Percentiles rank a stretch among this genome's conserved stretches.
phyloP scores from a whole-genome alignment of 148 eudicot genomes.

The Camellia lanceoleosa region DNA sequence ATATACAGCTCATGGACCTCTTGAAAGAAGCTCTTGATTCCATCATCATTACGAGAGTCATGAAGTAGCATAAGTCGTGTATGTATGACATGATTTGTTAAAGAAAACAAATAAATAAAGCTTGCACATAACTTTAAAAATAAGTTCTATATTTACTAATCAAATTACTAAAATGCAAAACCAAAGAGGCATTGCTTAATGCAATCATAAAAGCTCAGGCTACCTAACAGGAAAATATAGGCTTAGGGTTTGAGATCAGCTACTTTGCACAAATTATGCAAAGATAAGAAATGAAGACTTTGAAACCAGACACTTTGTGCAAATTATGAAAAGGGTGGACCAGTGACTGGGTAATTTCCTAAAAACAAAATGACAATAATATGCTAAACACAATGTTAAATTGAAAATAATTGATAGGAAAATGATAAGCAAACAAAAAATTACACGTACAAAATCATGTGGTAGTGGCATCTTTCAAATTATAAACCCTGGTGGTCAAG shows the following conservation, averaged over 20 bases:
- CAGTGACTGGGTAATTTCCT: neutral
- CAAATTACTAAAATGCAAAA: neutral
- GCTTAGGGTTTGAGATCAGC: too few relatives aligned
- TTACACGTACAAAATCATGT: too few relatives aligned
- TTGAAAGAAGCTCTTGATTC: slow-evolving; percentile 95
- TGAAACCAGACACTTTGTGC: neutral
- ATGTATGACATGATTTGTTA: slow-evolving; percentile 54
- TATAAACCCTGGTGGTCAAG: too few relatives aligned
- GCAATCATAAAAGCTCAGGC: neutral
- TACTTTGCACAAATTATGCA: neutral
- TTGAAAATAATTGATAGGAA: too few relatives aligned
- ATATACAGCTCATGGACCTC: slow-evolving; percentile 96
- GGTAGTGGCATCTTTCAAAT: too few relatives aligned
- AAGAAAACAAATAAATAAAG: slow-evolving; percentile 27
- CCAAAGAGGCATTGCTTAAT: neutral
- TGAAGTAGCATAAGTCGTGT: slow-evolving; percentile 95
- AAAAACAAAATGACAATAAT: too few relatives aligned
- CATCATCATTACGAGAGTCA: slow-evolving; percentile 94
- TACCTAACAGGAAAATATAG: neutral
- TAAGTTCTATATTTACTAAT: neutral
- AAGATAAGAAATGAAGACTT: neutral
- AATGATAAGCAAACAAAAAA: too few relatives aligned
- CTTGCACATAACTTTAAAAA: neutral
- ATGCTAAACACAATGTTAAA: too few relatives aligned
- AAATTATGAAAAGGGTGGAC: neutral